These are phyloP conservation scores for Umbellularia californica DNA, from an alignment of 164 flowering plant genomes.

Conservation along the genomic window DNA sequence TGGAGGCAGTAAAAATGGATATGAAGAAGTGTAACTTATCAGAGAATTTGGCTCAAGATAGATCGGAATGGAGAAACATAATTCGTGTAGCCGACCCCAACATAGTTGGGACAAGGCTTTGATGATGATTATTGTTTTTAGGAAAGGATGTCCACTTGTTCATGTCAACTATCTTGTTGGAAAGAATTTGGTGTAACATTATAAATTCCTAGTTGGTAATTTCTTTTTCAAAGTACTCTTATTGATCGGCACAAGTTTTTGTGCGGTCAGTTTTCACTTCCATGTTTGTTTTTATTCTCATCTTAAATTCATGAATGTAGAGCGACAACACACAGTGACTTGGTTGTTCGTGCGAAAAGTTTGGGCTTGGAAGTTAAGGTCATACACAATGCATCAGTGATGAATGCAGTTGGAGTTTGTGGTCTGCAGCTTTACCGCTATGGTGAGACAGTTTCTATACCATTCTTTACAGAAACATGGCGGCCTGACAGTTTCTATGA, in stretches of 20 bases:
- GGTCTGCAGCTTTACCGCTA: conserved; percentile 91
- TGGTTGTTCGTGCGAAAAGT: conserved; percentile 85
- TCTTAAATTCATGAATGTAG: conserved; percentile 30
- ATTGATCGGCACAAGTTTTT: background rate
- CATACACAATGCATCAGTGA: conserved; percentile 88
- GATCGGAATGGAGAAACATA: too few relatives aligned
- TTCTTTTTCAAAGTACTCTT: background rate
- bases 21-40: too few relatives aligned
- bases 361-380: conserved; percentile 74
- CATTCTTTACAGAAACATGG: conserved; percentile 94
- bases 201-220: background rate
- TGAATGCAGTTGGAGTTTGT: conserved; percentile 93
- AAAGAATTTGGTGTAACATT: too few relatives aligned
- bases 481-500: conserved; percentile 93
- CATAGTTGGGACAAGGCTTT: too few relatives aligned
- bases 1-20: too few relatives aligned
- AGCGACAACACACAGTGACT: conserved; percentile 91
- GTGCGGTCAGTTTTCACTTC: background rate
- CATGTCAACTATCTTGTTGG: too few relatives aligned
- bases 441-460: conserved; percentile 92
- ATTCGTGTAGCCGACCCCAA: too few relatives aligned
- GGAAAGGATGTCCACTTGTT: too few relatives aligned
- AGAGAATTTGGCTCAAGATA: too few relatives aligned
- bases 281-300: background rate
- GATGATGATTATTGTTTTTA: too few relatives aligned